Percentiles rank a stretch among this genome's conserved stretches.
phyloP scores from a whole-genome alignment of 1,284 basidiomycete species.

The Amylostereum chailletii region DNA sequence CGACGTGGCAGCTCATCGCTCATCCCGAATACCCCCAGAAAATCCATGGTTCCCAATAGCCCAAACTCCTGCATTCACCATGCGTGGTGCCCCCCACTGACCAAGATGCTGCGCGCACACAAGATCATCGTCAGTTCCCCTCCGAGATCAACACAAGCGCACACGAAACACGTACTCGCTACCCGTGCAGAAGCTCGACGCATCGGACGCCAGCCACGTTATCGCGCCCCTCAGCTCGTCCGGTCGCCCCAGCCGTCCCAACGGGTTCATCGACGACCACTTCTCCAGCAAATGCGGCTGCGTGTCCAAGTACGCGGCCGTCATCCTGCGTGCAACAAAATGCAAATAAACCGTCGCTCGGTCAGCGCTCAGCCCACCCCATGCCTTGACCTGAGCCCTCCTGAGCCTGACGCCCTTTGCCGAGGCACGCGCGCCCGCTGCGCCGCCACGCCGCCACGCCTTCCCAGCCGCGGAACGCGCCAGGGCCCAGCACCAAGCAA shows the following conservation, averaged over 20 bases:
- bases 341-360: not conserved
- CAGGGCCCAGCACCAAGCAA: not conserved
- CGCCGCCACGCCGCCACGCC: too few relatives aligned
- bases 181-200: slow-evolving; percentile 69
- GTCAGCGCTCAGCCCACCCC: not conserved
- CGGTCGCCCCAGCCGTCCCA: slow-evolving; percentile 66
- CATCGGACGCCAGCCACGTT: slow-evolving; percentile 74
- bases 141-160: not conserved
- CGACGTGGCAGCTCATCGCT: too few relatives aligned
- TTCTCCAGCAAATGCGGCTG: slow-evolving; percentile 62
- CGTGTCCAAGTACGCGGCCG: slow-evolving; percentile 64
- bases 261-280: slow-evolving; percentile 70
- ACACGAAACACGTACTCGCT: slow-evolving; percentile 47
- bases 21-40: too few relatives aligned
- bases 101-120: slow-evolving; percentile 45
- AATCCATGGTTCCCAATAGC: too few relatives aligned
- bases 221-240: slow-evolving; percentile 76
- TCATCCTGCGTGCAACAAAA: slow-evolving; percentile 46
- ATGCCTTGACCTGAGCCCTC: too few relatives aligned
- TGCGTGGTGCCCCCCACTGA: slow-evolving; percentile 62
- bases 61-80: slow-evolving; percentile 34
- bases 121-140: slow-evolving; percentile 7
- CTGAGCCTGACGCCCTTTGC: too few relatives aligned
- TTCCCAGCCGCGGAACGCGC: not conserved
- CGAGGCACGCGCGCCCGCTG: too few relatives aligned